Base-by-base conservation (phyloP, 2,329 filamentous ascomycete genomes). In the Dothideomycetes sp. region DNA sequence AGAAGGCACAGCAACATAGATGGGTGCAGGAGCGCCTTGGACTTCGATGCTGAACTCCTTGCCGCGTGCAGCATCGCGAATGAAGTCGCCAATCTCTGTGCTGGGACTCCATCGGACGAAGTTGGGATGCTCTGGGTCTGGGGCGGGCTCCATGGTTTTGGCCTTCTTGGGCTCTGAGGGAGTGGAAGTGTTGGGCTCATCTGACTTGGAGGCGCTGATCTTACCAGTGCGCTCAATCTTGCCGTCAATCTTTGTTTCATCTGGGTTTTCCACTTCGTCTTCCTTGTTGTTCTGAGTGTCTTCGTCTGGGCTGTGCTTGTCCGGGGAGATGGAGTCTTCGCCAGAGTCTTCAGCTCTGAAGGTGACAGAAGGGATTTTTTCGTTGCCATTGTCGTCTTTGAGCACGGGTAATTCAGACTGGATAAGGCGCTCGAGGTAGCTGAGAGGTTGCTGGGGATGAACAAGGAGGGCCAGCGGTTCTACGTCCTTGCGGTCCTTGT, bases 61-160 rank as follows among this genome's bases (percentile, higher is more conserved):
- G 0, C 84, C 84, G 3, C 84, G 71, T 0, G 87, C 84, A 0
- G 88, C 87, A 55, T 95, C 88, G 7, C 86, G 78, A 48, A 95
- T 91, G 54, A 95, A 95, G 62, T 94, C 88, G 8, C 88, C 88
- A 22, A 95, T 82, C 57, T 95, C 88, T 1, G 88, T 94, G 19
- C 80, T 84, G 31, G 79, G 77, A 33, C 81, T 87, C 88, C 88
- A 95, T 19, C 86, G 79, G 2, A 94, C 84, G 65, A 89, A 91
- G 39, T 76, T 73, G 41, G 70, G 65, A 18, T 72, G 64, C 29
- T 72, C 64, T 1, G 56, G 51, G 15, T 57, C 50, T n/a, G 57
- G 18, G 57, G 65, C 12, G 24, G 37, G 14, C 7, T 36, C 24
- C 15, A n/a, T n/a, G n/a, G n/a, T 34, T 29, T 11, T 45, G 27